Evolutionary conservation across 2,329 filamentous ascomycete species (phyloP).

Genomic region (Penicillium concentricum): DNA sequence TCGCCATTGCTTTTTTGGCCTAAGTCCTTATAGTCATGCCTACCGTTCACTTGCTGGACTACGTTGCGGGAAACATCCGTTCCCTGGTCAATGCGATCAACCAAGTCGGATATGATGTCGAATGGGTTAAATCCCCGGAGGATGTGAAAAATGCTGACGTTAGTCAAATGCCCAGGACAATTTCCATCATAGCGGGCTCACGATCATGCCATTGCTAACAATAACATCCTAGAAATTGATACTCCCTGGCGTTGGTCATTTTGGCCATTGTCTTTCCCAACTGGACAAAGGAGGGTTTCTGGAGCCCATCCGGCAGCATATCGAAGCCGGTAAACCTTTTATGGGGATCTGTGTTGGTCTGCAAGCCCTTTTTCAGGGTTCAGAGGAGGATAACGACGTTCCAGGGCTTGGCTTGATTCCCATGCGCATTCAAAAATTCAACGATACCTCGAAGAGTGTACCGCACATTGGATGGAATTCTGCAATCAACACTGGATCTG

Average conservation of each 20-base stretch:
- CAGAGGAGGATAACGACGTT: constrained; percentile 71
- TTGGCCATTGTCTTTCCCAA: constrained; percentile 89
- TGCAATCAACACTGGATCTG: constrained; percentile 58
- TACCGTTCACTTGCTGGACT: constrained; percentile 63
- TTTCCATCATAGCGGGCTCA: neutral
- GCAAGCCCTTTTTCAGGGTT: constrained; percentile 85
- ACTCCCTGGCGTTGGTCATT: constrained; percentile 93
- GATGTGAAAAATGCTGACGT: constrained; percentile 86
- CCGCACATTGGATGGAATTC: constrained; percentile 99
- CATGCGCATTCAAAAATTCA: constrained; percentile 70
- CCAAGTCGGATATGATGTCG: constrained; percentile 86
- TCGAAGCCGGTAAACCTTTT: constrained; percentile 89
- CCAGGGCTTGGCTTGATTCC: constrained; percentile 75
- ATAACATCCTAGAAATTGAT: constrained; percentile 73
- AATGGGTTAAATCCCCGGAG: constrained; percentile 83
- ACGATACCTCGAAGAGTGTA: constrained; percentile 78
- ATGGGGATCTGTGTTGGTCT: constrained; percentile 97
- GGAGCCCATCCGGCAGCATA: constrained; percentile 77
- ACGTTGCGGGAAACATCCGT: constrained; percentile 93
- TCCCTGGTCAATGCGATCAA: constrained; percentile 97
- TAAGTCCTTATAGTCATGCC: constrained; percentile 36
- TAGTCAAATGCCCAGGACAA: constrained; percentile 29
- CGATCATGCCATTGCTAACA: neutral
- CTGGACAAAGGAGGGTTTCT: constrained; percentile 79
- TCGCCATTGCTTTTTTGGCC: neutral